A percentile compares a stretch with the other conserved stretches of the same genome.
Evolutionary conservation across 306 rosid genomes (phyloP).

Genomic region (Macrotyloma uniflorum): DNA sequence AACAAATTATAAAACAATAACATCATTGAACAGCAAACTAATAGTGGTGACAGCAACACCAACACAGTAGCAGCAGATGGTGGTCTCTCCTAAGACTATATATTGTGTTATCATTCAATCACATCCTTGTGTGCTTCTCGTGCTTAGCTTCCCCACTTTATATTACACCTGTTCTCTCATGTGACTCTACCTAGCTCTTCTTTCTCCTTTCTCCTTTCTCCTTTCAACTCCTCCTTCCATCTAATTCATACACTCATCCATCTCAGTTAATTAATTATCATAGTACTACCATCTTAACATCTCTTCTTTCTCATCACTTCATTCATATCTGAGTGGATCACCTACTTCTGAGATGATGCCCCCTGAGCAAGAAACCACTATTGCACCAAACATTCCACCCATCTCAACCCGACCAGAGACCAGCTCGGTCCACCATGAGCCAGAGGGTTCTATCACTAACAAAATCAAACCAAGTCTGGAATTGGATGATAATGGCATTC

Average conservation of each 20-base stretch:
- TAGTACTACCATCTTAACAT: background rate
- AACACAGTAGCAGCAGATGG: constrained; percentile 9
- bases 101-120: constrained; percentile 39
- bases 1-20: background rate
- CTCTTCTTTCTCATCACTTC: background rate
- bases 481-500: constrained; percentile 40
- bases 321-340: background rate
- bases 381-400: constrained; percentile 45
- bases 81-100: constrained; percentile 41
- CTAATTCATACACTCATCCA: background rate
- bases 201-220: background rate
- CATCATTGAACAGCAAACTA: background rate
- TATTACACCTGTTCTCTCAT: constrained; percentile 29
- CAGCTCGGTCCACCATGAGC: constrained; percentile 54
- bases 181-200: constrained; percentile 15
- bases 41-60: constrained; percentile 25
- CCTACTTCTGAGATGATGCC: constrained; percentile 63
- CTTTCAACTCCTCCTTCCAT: background rate
- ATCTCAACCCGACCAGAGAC: constrained; percentile 48
- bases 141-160: constrained; percentile 34
- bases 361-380: constrained; percentile 71
- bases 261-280: background rate
- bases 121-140: constrained; percentile 43
- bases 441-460: constrained; percentile 30
- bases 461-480: constrained; percentile 35